Percentiles rank a stretch among this genome's conserved stretches.
Conservation (phyloP, 2,329 filamentous ascomycete genomes). For the Albifimbria verrucaria region DNA sequence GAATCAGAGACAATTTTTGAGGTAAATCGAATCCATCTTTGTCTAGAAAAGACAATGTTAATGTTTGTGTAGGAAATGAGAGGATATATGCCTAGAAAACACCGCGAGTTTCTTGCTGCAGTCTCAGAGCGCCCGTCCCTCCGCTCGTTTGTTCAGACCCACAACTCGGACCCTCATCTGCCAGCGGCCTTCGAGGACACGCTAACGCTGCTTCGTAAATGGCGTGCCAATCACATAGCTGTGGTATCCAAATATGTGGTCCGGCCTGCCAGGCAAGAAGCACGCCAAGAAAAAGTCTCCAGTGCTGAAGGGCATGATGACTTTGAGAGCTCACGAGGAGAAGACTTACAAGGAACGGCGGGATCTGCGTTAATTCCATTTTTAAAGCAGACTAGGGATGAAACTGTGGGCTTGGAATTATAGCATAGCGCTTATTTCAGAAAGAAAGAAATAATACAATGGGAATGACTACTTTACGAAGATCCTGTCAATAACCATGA, state of each 20-base stretch:
- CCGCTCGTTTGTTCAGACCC: slow-evolving; percentile 9
- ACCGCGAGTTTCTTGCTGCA: slow-evolving; percentile 10
- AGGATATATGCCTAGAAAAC: slow-evolving; percentile 14
- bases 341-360: slow-evolving; percentile 10
- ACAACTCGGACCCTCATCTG: slow-evolving; percentile 2
- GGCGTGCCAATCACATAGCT: slow-evolving; percentile 14
- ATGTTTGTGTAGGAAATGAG: slow-evolving; percentile 7
- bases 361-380: slow-evolving; percentile 13
- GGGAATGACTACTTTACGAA: too few relatives aligned
- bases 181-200: background rate
- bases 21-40: slow-evolving; percentile 1
- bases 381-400: background rate
- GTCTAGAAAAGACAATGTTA: background rate
- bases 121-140: slow-evolving; percentile 8
- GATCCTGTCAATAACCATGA: too few relatives aligned
- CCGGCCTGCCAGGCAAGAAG: slow-evolving; percentile 6
- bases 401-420: background rate
- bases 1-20: slow-evolving; percentile 8
- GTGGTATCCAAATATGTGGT: slow-evolving; percentile 16
- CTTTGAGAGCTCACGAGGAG: slow-evolving; percentile 1
- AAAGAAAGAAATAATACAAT: too few relatives aligned
- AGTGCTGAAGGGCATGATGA: too few relatives aligned
- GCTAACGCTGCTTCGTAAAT: slow-evolving; percentile 6
- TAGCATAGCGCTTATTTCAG: too few relatives aligned
- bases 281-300: background rate